A percentile compares a stretch with the other conserved stretches of the same genome.
phyloP scores from a whole-genome alignment of 345 rosid genomes.

The Salix viminalis region DNA sequence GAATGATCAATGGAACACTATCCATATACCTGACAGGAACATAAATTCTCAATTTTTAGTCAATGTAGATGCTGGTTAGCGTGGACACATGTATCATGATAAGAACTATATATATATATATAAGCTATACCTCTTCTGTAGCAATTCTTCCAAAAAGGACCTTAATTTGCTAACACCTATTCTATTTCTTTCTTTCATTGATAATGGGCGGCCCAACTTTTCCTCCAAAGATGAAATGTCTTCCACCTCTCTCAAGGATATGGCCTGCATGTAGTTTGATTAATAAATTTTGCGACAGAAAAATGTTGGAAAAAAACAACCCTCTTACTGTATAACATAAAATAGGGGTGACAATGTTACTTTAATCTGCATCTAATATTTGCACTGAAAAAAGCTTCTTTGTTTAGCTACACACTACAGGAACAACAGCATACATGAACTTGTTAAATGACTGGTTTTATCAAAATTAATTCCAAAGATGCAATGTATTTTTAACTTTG shows the following conservation, averaged over 20 bases:
- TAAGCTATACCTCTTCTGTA: constrained; percentile 61
- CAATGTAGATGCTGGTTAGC: background rate
- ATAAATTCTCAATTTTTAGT: constrained; percentile 16
- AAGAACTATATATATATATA: background rate
- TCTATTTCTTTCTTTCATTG: constrained; percentile 69
- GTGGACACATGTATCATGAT: background rate
- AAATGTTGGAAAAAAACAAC: no score
- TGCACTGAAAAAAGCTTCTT: no score
- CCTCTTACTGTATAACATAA: no score
- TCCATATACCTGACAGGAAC: constrained; percentile 69
- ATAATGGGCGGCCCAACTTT: constrained; percentile 72
- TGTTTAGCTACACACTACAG: no score
- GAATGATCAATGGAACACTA: constrained; percentile 81
- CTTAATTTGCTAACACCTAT: constrained; percentile 91
- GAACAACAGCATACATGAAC: no score
- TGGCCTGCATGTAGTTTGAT: constrained; percentile 41
- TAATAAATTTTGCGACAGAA: background rate
- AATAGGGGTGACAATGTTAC: no score
- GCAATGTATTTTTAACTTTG: no score
- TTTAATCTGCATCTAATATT: no score
- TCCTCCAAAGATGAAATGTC: constrained; percentile 67
- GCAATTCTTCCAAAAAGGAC: constrained; percentile 73
- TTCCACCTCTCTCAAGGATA: constrained; percentile 65
- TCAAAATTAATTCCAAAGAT: no score
- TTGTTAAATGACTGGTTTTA: no score